These are phyloP conservation scores for Metschnikowia borealis DNA, from an alignment of 805 yeast species.

Conservation along the genomic window DNA sequence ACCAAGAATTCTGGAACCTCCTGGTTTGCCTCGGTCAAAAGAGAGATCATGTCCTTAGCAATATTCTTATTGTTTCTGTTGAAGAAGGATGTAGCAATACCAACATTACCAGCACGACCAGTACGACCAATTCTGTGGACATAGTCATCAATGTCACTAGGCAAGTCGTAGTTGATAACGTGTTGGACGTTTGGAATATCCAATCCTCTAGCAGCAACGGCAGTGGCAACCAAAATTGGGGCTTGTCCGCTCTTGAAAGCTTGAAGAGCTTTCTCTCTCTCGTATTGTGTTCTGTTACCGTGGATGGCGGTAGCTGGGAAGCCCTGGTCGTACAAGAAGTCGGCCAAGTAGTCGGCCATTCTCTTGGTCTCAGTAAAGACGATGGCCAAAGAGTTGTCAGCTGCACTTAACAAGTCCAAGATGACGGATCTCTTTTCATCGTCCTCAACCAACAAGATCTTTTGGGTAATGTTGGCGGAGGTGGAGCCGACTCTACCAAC, in stretches of 20 bases:
- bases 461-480: slow-evolving; percentile 96
- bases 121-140: slow-evolving; percentile 99
- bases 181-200: slow-evolving; percentile 99
- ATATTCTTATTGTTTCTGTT: slow-evolving; percentile 92
- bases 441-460: slow-evolving; percentile 84
- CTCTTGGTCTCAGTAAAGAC: slow-evolving; percentile 98
- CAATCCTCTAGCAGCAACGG: slow-evolving; percentile 99
- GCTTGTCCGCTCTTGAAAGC: slow-evolving; percentile 90
- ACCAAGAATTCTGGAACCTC: slow-evolving; percentile 90
- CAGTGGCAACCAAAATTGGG: slow-evolving; percentile 96
- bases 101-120: slow-evolving; percentile 99
- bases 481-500: slow-evolving; percentile 99
- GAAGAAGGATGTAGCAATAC: slow-evolving; percentile 97
- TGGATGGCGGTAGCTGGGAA: slow-evolving; percentile 98
- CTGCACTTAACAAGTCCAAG: slow-evolving; percentile 76
- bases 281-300: slow-evolving; percentile 97
- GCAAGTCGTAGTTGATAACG: slow-evolving; percentile 95
- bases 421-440: slow-evolving; percentile 89
- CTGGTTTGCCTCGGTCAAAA: slow-evolving; percentile 94
- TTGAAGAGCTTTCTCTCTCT: slow-evolving; percentile 96
- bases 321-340: slow-evolving; percentile 80
- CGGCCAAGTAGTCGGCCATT: slow-evolving; percentile 95
- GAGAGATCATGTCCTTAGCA: slow-evolving; percentile 80
- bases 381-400: slow-evolving; percentile 81
- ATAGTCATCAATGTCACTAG: slow-evolving; percentile 95